These are phyloP conservation scores for Mimosa bimucronata DNA, from an alignment of 306 rosid genomes.

Conservation along the genomic window DNA sequence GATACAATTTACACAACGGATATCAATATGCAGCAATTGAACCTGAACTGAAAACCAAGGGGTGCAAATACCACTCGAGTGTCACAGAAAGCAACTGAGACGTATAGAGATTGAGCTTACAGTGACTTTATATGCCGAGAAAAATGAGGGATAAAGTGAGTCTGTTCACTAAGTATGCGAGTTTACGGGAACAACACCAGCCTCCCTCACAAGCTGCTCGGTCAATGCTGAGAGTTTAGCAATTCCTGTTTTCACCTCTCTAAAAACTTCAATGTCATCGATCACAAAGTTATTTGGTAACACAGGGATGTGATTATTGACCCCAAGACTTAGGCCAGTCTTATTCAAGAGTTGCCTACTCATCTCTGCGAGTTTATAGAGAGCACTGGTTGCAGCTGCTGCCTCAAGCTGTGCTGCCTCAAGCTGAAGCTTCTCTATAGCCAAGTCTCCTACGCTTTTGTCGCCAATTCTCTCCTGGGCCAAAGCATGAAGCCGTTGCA, in stretches of 20 bases:
- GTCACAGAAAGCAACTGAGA: neutral
- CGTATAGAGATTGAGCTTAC: conserved; percentile 19
- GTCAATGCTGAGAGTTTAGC: conserved; percentile 70
- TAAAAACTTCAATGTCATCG: conserved; percentile 40
- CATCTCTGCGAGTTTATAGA: conserved; percentile 68
- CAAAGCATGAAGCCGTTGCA: conserved; percentile 58
- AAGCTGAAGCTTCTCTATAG: conserved; percentile 77
- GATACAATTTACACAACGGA: neutral
- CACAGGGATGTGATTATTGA: conserved; percentile 38
- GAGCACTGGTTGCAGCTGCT: conserved; percentile 82
- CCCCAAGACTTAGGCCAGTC: conserved; percentile 52
- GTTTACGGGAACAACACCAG: conserved; percentile 55
- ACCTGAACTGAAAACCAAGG: neutral
- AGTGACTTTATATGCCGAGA: conserved; percentile 13
- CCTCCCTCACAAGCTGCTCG: conserved; percentile 72
- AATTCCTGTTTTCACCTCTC: conserved; percentile 60
- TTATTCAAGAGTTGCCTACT: conserved; percentile 64
- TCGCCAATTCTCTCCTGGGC: conserved; percentile 63
- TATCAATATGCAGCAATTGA: neutral
- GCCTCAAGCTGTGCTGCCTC: conserved; percentile 83
- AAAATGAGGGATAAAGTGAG: neutral
- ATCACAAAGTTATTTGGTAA: conserved; percentile 15
- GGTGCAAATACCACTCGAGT: neutral
- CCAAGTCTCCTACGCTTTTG: conserved; percentile 62
- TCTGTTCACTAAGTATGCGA: conserved; percentile 32